Percentiles rank a stretch among this genome's conserved stretches.
Conservation (phyloP, 495 filamentous ascomycete species). For the Penicillium paxilli region DNA sequence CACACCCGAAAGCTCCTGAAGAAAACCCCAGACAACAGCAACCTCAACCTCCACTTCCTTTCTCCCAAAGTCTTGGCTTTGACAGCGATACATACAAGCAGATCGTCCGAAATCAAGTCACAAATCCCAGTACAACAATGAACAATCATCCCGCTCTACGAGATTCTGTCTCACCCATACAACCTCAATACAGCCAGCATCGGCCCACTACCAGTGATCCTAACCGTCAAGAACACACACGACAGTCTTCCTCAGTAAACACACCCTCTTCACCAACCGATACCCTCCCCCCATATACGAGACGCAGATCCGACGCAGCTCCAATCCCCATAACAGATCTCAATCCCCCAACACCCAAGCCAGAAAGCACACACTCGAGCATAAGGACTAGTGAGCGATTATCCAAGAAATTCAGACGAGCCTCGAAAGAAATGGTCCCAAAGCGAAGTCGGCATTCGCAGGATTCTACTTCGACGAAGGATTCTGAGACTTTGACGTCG, state of each 20-base stretch:
- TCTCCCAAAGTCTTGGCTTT: constrained; percentile 1
- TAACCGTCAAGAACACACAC: neutral
- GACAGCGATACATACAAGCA: constrained; percentile 8
- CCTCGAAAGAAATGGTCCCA: constrained; percentile 6
- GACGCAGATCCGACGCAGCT: constrained; percentile 11
- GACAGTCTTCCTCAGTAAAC: neutral
- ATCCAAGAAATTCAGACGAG: constrained; percentile 6
- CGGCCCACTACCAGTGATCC: constrained; percentile 1
- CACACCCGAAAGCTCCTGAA: neutral
- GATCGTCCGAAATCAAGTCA: neutral
- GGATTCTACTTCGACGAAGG: constrained; percentile 1
- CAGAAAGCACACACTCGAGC: constrained; percentile 2
- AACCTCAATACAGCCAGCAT: constrained; percentile 1
- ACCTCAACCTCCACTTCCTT: neutral
- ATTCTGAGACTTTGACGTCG: neutral
- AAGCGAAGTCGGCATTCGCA: constrained; percentile 5
- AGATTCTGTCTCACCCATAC: neutral
- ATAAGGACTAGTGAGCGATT: neutral
- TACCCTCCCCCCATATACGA: neutral
- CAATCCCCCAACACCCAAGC: neutral
- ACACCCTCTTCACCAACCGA: neutral
- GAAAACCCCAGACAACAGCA: neutral
- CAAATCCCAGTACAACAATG: neutral
- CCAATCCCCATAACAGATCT: constrained; percentile 12
- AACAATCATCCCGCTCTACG: neutral